phyloP scores from a whole-genome alignment of 768 basidiomycete species.

The Suillus fuscotomentosus region DNA sequence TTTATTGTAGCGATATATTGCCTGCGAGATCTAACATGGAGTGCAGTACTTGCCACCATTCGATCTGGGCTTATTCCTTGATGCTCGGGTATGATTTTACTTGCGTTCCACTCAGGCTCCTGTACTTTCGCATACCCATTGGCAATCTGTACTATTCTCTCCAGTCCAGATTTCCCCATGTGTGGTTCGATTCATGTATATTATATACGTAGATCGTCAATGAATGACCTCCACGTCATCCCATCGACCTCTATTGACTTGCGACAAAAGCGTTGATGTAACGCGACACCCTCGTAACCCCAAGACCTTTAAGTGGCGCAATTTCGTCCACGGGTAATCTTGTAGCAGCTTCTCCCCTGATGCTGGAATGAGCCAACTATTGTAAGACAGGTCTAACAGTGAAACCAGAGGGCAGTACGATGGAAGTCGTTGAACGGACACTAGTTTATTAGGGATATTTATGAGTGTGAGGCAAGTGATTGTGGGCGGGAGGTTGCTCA shows the following conservation, averaged over 20 bases:
- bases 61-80: slow-evolving; percentile 52
- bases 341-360: slow-evolving; percentile 38
- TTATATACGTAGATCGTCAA: slow-evolving; percentile 18
- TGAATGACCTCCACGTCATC: slow-evolving; percentile 55
- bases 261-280: slow-evolving; percentile 38
- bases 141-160: slow-evolving; percentile 8
- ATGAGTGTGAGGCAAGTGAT: slow-evolving; percentile 63
- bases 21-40: neutral
- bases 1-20: neutral
- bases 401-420: slow-evolving; percentile 58
- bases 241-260: slow-evolving; percentile 64
- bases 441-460: slow-evolving; percentile 40
- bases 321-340: slow-evolving; percentile 57
- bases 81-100: slow-evolving; percentile 40
- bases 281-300: slow-evolving; percentile 56
- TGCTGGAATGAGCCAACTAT: slow-evolving; percentile 39
- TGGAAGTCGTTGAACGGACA: slow-evolving; percentile 58
- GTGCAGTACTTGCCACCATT: slow-evolving; percentile 48
- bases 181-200: slow-evolving; percentile 6
- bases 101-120: neutral
- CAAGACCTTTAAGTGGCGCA: slow-evolving; percentile 51
- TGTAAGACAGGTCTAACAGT: slow-evolving; percentile 68
- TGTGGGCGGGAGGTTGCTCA: slow-evolving; percentile 53
- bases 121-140: slow-evolving; percentile 6
- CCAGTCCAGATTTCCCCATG: slow-evolving; percentile 20